These are phyloP conservation scores for Ophiosphaerella narmari DNA, from an alignment of 2,329 filamentous ascomycete species.

Conservation along the genomic window DNA sequence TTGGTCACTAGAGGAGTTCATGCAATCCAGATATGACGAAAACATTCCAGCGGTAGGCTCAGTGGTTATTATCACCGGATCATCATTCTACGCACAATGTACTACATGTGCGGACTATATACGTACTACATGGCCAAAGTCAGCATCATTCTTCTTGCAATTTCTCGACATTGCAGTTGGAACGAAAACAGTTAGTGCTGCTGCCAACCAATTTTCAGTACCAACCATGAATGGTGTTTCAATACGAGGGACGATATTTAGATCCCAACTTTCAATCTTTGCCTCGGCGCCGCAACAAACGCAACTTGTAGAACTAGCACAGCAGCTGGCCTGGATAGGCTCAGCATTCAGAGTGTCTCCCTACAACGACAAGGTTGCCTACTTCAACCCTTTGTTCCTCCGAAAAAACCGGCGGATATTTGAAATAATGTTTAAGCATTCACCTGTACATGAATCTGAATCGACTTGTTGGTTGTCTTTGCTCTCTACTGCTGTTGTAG, in stretches of 20 bases:
- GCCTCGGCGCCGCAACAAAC: no score
- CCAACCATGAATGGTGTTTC: no score
- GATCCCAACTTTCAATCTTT: no score
- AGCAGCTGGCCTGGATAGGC: no score
- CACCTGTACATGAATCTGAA: conserved; percentile 9
- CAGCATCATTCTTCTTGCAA: conserved; percentile 6
- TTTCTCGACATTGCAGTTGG: not conserved
- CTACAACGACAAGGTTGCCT: no score
- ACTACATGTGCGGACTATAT: conserved; percentile 20
- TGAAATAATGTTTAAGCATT: conserved; percentile 3
- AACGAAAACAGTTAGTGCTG: no score
- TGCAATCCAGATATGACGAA: conserved; percentile 12
- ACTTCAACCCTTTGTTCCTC: conserved; percentile 12
- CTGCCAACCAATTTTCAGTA: no score
- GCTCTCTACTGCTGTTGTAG: conserved; percentile 16
- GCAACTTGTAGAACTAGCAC: no score
- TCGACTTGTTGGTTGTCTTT: conserved; percentile 17
- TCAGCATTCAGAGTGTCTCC: no score
- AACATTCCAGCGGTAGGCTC: conserved; percentile 6
- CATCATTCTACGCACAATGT: conserved; percentile 16
- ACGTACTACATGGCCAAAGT: conserved; percentile 12
- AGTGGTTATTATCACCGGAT: conserved; percentile 13
- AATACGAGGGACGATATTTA: no score
- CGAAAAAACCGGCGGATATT: conserved; percentile 10
- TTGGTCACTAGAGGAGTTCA: conserved; percentile 5